Evolutionary conservation across 1,284 basidiomycete species (phyloP), one percentile per base, ranked within the genome.

Genomic region (Pterula multifida): DNA sequence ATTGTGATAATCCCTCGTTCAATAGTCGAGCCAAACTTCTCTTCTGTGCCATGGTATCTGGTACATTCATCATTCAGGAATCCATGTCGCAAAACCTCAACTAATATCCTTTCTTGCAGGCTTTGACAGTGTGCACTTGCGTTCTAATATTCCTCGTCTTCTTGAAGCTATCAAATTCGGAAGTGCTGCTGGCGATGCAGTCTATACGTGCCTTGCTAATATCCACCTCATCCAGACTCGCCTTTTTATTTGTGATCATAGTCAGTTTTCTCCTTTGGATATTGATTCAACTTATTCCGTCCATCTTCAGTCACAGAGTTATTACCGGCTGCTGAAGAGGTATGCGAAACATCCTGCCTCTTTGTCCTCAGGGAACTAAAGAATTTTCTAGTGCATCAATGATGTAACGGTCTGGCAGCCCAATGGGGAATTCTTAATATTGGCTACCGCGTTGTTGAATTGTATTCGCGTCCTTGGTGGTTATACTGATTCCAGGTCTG

Each of bases 111-210:
- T 35, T n/a, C 21, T 4, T 9, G 4, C 13, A 42, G 39, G 79
- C 0, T 85, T 77, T 58, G 79, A 82, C 57, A 79, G 73, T 53
- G 68, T 75, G 0, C 81, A 84, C 58, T 67, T 81, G 17, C 75
- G 79, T 15, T 67, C 71, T n/a, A 79, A 78, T 56, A 61, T 84
- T 22, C 69, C 73, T n/a, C 71, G 76, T 11, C 62, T 82, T 35
- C 77, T 81, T 57, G 71, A 79, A 55, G 79, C 79, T 4, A 64
- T 78, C 26, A 77, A 80, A 57, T 78, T 76, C 55, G 81, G 81
- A 0, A 71, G 76, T 48, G 79, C 78, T 52, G 76, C 81, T 22
- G 82, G 82, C 25, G 82, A 85, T 58, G 71, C 78, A 26, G 68
- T 81, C 15, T 82, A 79, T 60, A 76, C 76, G 0, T 73, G 72